phyloP scores from a whole-genome alignment of 2,329 filamentous ascomycete genomes.

The Ophiostoma triangulosporum region DNA sequence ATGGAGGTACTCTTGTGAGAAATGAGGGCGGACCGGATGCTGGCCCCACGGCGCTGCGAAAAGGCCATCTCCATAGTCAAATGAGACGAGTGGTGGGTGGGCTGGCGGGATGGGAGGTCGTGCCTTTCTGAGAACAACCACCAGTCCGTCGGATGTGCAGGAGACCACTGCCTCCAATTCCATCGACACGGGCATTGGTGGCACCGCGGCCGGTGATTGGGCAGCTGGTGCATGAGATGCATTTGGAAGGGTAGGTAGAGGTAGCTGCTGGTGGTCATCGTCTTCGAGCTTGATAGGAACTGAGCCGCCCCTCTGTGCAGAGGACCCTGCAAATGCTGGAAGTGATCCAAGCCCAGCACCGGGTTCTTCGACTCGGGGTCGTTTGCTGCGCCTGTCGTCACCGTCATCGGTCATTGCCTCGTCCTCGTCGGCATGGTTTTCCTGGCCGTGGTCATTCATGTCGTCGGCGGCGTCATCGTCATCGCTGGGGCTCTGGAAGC shows the following conservation, averaged over 20 bases:
- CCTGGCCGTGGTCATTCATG: constrained; percentile 24
- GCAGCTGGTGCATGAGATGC: not conserved
- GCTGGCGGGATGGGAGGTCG: constrained; percentile 52
- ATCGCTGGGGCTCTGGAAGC: constrained; percentile 61
- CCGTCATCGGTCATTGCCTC: constrained; percentile 20
- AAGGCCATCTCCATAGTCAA: constrained; percentile 45
- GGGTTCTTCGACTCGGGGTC: not conserved
- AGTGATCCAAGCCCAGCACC: no score
- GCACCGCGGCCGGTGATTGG: not conserved
- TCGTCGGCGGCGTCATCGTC: constrained; percentile 32
- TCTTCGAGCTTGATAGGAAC: constrained; percentile 12
- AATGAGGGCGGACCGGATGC: constrained; percentile 43
- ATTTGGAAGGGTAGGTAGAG: not conserved
- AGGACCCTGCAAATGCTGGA: not conserved
- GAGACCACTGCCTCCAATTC: constrained; percentile 86
- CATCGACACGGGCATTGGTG: constrained; percentile 30
- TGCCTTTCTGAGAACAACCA: constrained; percentile 65
- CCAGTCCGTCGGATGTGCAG: constrained; percentile 76
- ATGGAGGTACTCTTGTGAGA: constrained; percentile 29
- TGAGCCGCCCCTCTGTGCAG: not conserved
- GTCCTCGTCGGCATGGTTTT: constrained; percentile 28
- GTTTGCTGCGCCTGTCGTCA: not conserved
- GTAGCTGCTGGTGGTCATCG: constrained; percentile 1
- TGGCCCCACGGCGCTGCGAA: constrained; percentile 72
- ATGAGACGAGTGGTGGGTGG: constrained; percentile 33